Evolutionary conservation across 2,329 filamentous ascomycete genomes (phyloP), one percentile per base, ranked within the genome.

Genomic region (Venturiaceae sp.): DNA sequence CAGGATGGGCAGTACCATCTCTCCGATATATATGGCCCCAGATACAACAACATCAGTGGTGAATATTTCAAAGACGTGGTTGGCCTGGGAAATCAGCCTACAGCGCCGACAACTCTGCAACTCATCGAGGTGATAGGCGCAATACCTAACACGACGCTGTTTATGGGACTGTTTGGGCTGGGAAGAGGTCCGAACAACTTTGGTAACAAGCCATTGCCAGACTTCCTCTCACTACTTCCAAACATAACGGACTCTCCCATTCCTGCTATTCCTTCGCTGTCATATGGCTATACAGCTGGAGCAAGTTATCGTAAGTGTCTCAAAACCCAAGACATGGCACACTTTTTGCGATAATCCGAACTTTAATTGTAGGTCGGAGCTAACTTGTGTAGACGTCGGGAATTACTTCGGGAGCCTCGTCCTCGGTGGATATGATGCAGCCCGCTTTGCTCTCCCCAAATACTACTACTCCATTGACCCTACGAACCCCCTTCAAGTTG

Each of bases 221-320:
- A 70, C 67, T 2, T 67, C 65, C 46, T 63, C 14, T 53, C 50
- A 28, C 28, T 72, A 19, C 59, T 74, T 19, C 65, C 67, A 28
- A 59, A 63, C n/a, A 62, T 60, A 3, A 62, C 64, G 32, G 62
- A 63, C 21, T 11, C 11, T 11, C 36, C 36, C 2, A 73, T 74
- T 33, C n/a, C n/a, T n/a, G n/a, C n/a, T n/a, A n/a, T n/a, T n/a
- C 68, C 71, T 1, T 72, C 71, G 52, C 56, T 64, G 6, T 72
- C 69, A 0, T 75, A 66, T 66, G 70, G 64, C 6, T 75, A 75
- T 58, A 74, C 71, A 3, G 73, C 74, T n/a, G 73, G 73, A 13
- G 67, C 72, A 3, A 36, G 54, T 5, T 68, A 69, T 58, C 61
- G 63, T 30, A 9, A 66, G 57, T 66, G 68, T 39, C n/a, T 39